Conservation (phyloP, 768 basidiomycete species). For the Collybiopsis luxurians region DNA sequence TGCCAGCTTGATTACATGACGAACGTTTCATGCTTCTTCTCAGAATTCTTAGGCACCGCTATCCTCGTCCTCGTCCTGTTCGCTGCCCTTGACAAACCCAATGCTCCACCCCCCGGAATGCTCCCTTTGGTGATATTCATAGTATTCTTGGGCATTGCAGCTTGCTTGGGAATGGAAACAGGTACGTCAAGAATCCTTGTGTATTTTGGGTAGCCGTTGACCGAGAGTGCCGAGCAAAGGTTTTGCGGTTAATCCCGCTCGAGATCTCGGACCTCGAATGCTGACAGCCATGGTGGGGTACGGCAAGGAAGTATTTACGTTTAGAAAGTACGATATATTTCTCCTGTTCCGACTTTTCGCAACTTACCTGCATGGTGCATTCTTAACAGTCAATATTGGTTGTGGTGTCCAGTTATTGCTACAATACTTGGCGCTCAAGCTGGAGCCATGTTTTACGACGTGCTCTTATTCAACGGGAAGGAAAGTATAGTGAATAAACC, state of each 20-base stretch:
- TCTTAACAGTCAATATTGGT: constrained; percentile 61
- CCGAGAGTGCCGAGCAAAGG: constrained; percentile 14
- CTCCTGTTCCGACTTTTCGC: not conserved
- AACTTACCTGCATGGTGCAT: constrained; percentile 11
- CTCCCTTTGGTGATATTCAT: constrained; percentile 59
- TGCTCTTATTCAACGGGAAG: constrained; percentile 54
- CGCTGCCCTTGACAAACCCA: constrained; percentile 49
- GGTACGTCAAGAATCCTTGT: constrained; percentile 18
- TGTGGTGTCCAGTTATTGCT: constrained; percentile 65
- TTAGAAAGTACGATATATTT: constrained; percentile 31
- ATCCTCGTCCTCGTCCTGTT: constrained; percentile 58
- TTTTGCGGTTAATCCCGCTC: constrained; percentile 44
- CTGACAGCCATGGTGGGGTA: constrained; percentile 73
- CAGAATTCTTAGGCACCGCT: constrained; percentile 59
- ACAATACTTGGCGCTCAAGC: constrained; percentile 60
- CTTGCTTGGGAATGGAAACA: constrained; percentile 63
- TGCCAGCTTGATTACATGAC: constrained; percentile 38
- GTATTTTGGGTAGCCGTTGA: not conserved
- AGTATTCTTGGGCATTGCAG: constrained; percentile 53
- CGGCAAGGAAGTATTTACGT: constrained; percentile 43
- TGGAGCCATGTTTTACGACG: constrained; percentile 59
- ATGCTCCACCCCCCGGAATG: constrained; percentile 49
- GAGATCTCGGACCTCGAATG: constrained; percentile 68
- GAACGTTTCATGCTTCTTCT: constrained; percentile 37
- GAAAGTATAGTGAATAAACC: constrained; percentile 52